Conservation (phyloP, 768 basidiomycete genomes). For the Termitomyces sp. region DNA sequence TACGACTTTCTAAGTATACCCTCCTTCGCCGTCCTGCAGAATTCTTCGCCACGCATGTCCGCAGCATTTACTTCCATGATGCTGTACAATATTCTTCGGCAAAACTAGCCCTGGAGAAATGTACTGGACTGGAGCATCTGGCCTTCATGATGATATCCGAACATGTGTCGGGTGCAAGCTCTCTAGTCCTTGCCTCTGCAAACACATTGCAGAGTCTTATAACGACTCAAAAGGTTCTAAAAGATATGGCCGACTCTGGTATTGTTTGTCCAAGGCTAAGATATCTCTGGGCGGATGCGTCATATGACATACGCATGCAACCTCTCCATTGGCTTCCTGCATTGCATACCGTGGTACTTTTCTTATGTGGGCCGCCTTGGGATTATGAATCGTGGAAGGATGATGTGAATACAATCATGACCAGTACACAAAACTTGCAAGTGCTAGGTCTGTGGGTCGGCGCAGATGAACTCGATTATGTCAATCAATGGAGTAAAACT, state of each 20-base stretch:
- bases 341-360: not conserved
- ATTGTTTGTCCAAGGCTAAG: not conserved
- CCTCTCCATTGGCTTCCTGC: not conserved
- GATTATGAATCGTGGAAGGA: not conserved
- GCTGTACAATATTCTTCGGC: not conserved
- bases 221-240: not conserved
- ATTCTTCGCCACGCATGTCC: not conserved
- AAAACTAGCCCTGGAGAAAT: not conserved
- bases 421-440: not conserved
- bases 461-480: not conserved
- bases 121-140: not conserved
- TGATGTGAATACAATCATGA: not conserved
- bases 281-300: not conserved
- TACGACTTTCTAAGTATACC: not conserved
- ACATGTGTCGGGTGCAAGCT: not conserved
- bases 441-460: not conserved
- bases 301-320: not conserved
- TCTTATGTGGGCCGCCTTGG: not conserved
- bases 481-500: not conserved
- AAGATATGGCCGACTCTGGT: not conserved
- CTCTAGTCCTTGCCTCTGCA: not conserved
- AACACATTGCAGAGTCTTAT: not conserved
- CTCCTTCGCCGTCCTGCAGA: not conserved
- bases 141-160: not conserved
- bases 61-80: not conserved